These are phyloP conservation scores for Fusarium verrucosum DNA, from an alignment of 2,329 filamentous ascomycete genomes.

Conservation along the genomic window DNA sequence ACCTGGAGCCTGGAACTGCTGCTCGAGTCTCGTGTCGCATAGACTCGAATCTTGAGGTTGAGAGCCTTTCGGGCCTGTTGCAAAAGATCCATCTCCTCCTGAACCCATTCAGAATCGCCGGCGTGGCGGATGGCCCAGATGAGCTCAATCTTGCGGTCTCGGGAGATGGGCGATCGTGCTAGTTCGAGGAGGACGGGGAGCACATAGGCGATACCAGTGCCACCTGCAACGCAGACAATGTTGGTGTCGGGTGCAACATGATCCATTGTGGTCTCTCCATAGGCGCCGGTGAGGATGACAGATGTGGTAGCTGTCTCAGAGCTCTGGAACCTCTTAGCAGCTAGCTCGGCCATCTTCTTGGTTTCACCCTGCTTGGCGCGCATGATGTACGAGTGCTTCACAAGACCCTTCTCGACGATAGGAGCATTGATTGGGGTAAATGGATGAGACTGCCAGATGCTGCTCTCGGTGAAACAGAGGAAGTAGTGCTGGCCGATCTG, in stretches of 20 bases:
- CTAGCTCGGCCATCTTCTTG: constrained; percentile 60
- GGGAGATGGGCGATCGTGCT: constrained; percentile 54
- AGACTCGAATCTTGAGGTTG: constrained; percentile 64
- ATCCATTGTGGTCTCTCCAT: constrained; percentile 62
- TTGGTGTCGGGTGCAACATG: constrained; percentile 54
- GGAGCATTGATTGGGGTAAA: constrained; percentile 71
- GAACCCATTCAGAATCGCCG: constrained; percentile 66
- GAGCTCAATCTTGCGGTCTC: constrained; percentile 64
- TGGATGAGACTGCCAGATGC: constrained; percentile 77
- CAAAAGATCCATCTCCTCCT: constrained; percentile 63
- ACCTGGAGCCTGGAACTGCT: constrained; percentile 33
- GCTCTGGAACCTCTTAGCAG: constrained; percentile 49
- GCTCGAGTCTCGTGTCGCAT: constrained; percentile 63
- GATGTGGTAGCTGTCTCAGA: constrained; percentile 54
- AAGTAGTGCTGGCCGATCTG: constrained; percentile 76
- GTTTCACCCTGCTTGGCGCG: constrained; percentile 69
- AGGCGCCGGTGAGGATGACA: constrained; percentile 70
- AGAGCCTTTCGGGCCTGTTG: constrained; percentile 49
- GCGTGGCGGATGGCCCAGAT: constrained; percentile 70
- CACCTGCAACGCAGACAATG: constrained; percentile 53
- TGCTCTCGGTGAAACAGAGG: constrained; percentile 71
- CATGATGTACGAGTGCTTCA: constrained; percentile 66
- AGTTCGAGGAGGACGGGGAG: constrained; percentile 50
- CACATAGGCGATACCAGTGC: constrained; percentile 54
- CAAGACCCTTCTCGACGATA: constrained; percentile 49